These are phyloP conservation scores for Cephalotrichum gorgonifer DNA, from an alignment of 2,329 filamentous ascomycete species.

Conservation along the genomic window DNA sequence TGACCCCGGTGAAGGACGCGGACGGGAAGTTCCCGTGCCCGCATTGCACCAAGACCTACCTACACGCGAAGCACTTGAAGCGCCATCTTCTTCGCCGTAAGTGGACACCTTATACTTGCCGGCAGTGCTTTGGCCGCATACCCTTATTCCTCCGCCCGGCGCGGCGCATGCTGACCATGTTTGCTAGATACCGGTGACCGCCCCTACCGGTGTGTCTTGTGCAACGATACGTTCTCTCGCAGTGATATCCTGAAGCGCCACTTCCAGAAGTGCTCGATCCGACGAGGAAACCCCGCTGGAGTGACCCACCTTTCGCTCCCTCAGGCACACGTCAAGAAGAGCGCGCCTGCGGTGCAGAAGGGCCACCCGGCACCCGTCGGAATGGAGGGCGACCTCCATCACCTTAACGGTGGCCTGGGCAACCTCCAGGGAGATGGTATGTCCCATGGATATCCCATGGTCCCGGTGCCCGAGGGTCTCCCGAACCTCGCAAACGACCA, in stretches of 20 bases:
- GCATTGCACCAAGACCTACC: conserved; percentile 95
- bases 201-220: conserved; percentile 95
- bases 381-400: conserved; percentile 44
- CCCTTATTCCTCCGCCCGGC: neutral
- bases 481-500: conserved; percentile 50
- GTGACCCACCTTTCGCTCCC: conserved; percentile 91
- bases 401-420: conserved; percentile 51
- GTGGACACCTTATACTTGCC: conserved; percentile 27
- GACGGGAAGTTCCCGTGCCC: conserved; percentile 98
- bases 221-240: conserved; percentile 94
- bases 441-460: conserved; percentile 39
- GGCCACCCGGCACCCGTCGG: conserved; percentile 31
- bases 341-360: conserved; percentile 46
- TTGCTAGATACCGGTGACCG: conserved; percentile 83
- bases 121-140: neutral
- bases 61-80: conserved; percentile 96
- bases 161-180: conserved; percentile 14
- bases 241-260: conserved; percentile 98
- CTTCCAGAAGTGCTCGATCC: conserved; percentile 97
- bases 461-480: conserved; percentile 46
- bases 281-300: conserved; percentile 89
- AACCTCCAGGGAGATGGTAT: conserved; percentile 48
- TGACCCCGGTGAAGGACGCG: conserved; percentile 87
- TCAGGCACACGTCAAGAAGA: conserved; percentile 78
- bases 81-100: conserved; percentile 91